phyloP scores from a whole-genome alignment of 2,329 filamentous ascomycete species.

The Fusarium camptoceras region DNA sequence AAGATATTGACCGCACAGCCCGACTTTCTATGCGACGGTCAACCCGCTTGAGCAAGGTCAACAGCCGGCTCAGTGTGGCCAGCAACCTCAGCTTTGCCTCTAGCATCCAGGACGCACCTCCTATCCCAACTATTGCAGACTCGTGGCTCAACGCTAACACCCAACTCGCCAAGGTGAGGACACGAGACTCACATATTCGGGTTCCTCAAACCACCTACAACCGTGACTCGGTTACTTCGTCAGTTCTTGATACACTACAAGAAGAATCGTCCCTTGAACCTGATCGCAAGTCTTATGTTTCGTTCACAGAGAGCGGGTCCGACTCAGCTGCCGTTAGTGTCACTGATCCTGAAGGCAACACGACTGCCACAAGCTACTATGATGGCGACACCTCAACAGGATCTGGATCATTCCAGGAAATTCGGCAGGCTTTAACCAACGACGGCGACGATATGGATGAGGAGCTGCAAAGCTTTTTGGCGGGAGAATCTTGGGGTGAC shows the following conservation, averaged over 20 bases:
- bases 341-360: slow-evolving; percentile 80
- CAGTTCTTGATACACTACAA: slow-evolving; percentile 87
- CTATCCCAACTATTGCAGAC: slow-evolving; percentile 95
- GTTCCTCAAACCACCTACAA: slow-evolving; percentile 60
- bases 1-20: slow-evolving; percentile 95
- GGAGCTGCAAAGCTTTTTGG: slow-evolving; percentile 88
- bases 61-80: slow-evolving; percentile 91
- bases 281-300: slow-evolving; percentile 96
- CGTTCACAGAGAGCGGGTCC: slow-evolving; percentile 79
- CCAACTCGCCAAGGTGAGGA: slow-evolving; percentile 54
- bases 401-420: slow-evolving; percentile 81
- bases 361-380: slow-evolving; percentile 81
- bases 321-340: slow-evolving; percentile 78
- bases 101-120: slow-evolving; percentile 90
- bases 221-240: slow-evolving; percentile 89
- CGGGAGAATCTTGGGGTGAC: slow-evolving; percentile 94
- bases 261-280: slow-evolving; percentile 90
- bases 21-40: slow-evolving; percentile 92
- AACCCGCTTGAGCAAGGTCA: slow-evolving; percentile 89
- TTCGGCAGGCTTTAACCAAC: slow-evolving; percentile 86
- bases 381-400: slow-evolving; percentile 81
- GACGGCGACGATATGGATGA: slow-evolving; percentile 94
- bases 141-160: slow-evolving; percentile 77
- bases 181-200: slow-evolving; percentile 63
- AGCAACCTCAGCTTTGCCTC: slow-evolving; percentile 95